Evolutionary conservation across 208 protist species (phyloP), one percentile per base, ranked within the genome.

Genomic region (Wallacemonas sp.): DNA sequence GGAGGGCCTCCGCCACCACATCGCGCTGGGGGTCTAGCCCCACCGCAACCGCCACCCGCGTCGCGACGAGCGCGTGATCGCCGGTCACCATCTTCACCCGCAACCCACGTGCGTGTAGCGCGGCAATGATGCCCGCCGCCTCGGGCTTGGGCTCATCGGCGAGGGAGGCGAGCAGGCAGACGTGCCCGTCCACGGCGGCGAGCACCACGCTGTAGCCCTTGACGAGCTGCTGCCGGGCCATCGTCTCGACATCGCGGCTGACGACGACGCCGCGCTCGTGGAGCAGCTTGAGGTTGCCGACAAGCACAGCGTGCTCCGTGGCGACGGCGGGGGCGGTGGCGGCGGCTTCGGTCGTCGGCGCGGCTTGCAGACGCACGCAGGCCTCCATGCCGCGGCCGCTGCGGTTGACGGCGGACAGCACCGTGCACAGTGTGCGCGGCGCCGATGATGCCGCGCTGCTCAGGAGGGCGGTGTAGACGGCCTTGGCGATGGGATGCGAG

Each of bases 401-500:
- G 67, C 79, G 69, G 18, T 82, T 83, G 23, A 79, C 70, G 8
- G 73, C 81, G 25, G 63, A 72, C 0, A 76, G 41, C 39, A 91
- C 81, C 12, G 26, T 31, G 25, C 48, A 55, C 20, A 14, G 48
- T 16, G 20, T 49, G 18, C 18, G 44, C n/a, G n/a, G n/a, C n/a
- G n/a, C n/a, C n/a, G n/a, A n/a, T n/a, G n/a, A n/a, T n/a, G n/a
- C n/a, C n/a, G n/a, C n/a, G 41, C 1, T 57, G 54, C 14, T 50
- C 32, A 26, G 3, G 46, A 81, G 67, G 16, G 41, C 67, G 11
- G 29, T 62, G 44, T 65, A 61, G 32, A 98, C 80, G 2, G 96
- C 94, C 57, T 84, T 83, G 11, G 94, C 94, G 16, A 98, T 68
- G 3, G 96, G 96, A 71, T 98, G 97, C 23, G 79, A 88, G 7